phyloP scores from a whole-genome alignment of 805 yeast genomes.

The Candida sithepensis region DNA sequence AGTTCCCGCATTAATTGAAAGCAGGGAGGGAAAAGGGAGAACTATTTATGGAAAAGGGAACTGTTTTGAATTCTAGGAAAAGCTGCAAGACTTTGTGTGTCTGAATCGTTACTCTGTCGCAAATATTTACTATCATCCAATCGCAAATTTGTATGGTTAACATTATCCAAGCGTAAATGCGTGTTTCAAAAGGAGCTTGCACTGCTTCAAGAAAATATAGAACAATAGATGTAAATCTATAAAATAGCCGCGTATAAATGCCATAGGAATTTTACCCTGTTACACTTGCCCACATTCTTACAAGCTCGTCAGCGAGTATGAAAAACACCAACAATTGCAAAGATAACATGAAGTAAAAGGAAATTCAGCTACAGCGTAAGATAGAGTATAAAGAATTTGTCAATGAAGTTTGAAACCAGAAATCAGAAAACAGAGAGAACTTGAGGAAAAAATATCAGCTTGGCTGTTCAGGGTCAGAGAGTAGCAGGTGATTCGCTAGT shows the following conservation, averaged over 20 bases:
- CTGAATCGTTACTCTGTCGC: background rate
- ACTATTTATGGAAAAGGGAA: background rate
- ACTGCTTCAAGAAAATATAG: background rate
- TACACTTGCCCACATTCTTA: background rate
- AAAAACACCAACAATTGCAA: too few relatives aligned
- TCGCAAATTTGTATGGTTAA: background rate
- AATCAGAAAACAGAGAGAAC: background rate
- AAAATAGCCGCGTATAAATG: too few relatives aligned
- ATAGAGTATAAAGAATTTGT: background rate
- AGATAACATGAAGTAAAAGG: too few relatives aligned
- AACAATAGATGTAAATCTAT: too few relatives aligned
- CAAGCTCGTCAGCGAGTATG: too few relatives aligned
- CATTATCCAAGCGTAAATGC: background rate
- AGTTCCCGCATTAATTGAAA: background rate
- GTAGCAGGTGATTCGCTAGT: background rate
- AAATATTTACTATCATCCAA: background rate
- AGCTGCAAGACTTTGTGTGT: background rate
- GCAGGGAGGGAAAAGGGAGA: background rate
- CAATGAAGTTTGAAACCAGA: background rate
- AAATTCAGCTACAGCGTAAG: too few relatives aligned
- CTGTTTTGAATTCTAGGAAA: background rate
- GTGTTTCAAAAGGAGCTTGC: background rate
- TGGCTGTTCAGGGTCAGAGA: background rate
- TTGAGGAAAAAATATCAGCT: too few relatives aligned
- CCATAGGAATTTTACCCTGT: background rate